Conservation (phyloP, 768 basidiomycete species). For the Boletus barrowsii region DNA sequence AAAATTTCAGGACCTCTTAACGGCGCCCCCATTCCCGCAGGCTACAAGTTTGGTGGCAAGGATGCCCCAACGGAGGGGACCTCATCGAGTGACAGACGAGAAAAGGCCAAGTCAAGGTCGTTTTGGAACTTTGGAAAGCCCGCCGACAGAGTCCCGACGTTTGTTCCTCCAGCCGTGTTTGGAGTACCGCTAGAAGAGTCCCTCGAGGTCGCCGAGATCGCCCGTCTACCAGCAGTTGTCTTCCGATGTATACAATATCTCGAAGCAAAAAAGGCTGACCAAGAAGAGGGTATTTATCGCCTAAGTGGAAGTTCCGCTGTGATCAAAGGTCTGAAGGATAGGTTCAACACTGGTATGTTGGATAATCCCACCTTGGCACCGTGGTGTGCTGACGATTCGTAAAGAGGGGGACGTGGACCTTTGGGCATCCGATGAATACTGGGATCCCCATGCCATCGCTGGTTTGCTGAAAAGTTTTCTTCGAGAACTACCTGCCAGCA, state of each 20-base stretch:
- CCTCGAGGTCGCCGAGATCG: conserved; percentile 84
- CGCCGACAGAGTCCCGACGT: conserved; percentile 40
- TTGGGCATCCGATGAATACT: conserved; percentile 82
- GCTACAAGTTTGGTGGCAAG: conserved; percentile 88
- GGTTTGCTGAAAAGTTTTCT: conserved; percentile 92
- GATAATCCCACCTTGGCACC: neutral
- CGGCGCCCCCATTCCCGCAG: conserved; percentile 80
- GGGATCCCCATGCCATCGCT: conserved; percentile 97
- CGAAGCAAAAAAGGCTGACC: conserved; percentile 89
- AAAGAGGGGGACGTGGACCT: conserved; percentile 96
- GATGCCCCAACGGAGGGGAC: conserved; percentile 48
- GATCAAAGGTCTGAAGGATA: conserved; percentile 89
- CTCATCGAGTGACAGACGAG: conserved; percentile 63
- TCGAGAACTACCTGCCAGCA: conserved; percentile 89
- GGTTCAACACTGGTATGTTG: conserved; percentile 81
- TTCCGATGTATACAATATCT: conserved; percentile 96
- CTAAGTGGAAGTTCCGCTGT: conserved; percentile 93
- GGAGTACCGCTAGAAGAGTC: conserved; percentile 86
- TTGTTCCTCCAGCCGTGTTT: conserved; percentile 74
- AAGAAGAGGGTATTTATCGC: conserved; percentile 97
- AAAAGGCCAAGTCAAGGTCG: conserved; percentile 88
- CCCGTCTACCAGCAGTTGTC: conserved; percentile 88
- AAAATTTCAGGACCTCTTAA: conserved; percentile 90
- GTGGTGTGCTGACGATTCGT: conserved; percentile 9
- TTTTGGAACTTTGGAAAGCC: conserved; percentile 91